Evolutionary conservation across 129 eudicot species (phyloP), one percentile per base, ranked within the genome.

Genomic region (Kitagawia praeruptora): DNA sequence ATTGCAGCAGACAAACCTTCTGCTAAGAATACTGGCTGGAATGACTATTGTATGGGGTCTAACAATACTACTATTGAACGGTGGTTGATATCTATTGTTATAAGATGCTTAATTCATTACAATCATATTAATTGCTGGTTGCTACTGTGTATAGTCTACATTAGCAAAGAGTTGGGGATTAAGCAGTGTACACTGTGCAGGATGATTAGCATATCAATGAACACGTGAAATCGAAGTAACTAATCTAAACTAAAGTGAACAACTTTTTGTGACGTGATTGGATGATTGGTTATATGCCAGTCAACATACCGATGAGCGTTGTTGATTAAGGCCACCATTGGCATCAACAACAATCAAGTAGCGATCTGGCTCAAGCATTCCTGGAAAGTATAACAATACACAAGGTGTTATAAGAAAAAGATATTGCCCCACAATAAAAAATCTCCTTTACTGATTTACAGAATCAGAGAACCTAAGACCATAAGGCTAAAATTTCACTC

Each of bases 251-350:
- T 42, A 44, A 81, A 34, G 12, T 38, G 39, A 75, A 38, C n/a
- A n/a, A 47, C 44, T 75, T 18, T 44, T 31, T 76, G 70, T 42
- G 51, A 78, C 18, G 38, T 28, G 58, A 77, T 41, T 81, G 41
- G 47, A 74, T 48, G 19, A 53, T 34, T 41, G 56, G 71, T 44
- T 78, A 74, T 34, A 79, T 53, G 70, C 31, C 40, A 64, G 58
- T 74, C 73, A 74, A 79, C 91, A 66, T 91, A 94, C 98, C 86
- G 98, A 94, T 81, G 92, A 89, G 39, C 98, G 89, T 75, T 94
- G 98, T 81, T 94, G 98, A 83, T 94, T 94, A 42, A 94, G n/a
- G n/a, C n/a, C n/a, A n/a, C n/a, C n/a, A n/a, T n/a, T n/a, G n/a
- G n/a, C n/a, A n/a, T n/a, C n/a, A 91, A 73, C 98, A 6, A 94